Evolutionary conservation across 2,329 filamentous ascomycete species (phyloP), one percentile per base, ranked within the genome.

Genomic region (Aspergillus chevalieri): DNA sequence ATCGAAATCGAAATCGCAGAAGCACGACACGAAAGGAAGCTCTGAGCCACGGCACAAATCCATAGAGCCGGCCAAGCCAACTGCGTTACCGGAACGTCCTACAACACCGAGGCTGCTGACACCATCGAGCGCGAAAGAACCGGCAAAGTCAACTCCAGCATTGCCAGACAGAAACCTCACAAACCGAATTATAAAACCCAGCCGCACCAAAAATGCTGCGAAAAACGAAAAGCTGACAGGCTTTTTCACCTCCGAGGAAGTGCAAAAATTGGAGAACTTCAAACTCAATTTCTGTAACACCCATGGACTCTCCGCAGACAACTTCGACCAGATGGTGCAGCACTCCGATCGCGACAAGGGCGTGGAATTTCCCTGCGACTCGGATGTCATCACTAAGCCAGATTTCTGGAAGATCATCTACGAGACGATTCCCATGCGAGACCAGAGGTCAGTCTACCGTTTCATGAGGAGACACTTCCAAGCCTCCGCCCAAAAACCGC

Each of bases 391-490:
- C 41, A 53, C 46, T 1, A 67, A 67, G 51, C n/a, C 26, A 8
- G 61, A 69, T 0, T 72, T 74, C 44, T 68, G 71, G 63, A 51
- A 62, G 14, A 47, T 55, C 4, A 64, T 72, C 45, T 67, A 68
- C 50, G 54, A 52, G 19, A 55, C 66, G 3, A 53, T 73, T 8
- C 72, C 72, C 3, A 46, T 59, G 38, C 60, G 72, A 24, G 66
- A 71, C 47, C 58, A 56, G 21, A 58, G 68, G 45, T 73, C 71
- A 12, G 60, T 73, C 39, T 63, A 66, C 43, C 63, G 71, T 7
- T 74, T 73, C 54, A 70, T 71, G 63, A 64, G 68, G 12, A 65
- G 70, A 10, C 70, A 73, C 54, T 74, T 73, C 53, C 68, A 70
- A 48, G 62, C 62, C 8, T 65, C 66, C 6, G 50, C 55, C 1